Conservation (phyloP, 176 grass and related monocot species). For the Otatea glauca region DNA sequence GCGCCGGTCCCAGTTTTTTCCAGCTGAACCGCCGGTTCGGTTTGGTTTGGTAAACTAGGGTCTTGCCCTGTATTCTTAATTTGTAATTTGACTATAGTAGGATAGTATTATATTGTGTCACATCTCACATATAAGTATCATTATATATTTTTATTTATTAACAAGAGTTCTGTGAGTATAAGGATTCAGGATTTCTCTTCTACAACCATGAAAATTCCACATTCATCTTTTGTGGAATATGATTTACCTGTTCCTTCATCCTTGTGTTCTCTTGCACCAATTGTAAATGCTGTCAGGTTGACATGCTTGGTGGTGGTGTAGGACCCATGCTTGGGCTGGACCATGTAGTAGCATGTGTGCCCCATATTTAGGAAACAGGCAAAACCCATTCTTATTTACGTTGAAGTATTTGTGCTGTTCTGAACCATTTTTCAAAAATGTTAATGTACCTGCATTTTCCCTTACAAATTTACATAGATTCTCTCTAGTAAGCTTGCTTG, state of each 20-base stretch:
- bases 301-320: not conserved
- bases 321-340: not conserved
- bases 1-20: no score
- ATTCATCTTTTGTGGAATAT: conserved; percentile 32
- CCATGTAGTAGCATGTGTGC: not conserved
- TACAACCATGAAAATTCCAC: not conserved
- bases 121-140: not conserved
- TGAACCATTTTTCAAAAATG: conserved; percentile 6
- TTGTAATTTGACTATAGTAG: not conserved
- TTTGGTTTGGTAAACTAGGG: no score
- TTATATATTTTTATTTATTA: not conserved
- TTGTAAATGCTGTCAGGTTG: not conserved
- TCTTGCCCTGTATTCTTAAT: no score
- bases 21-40: no score
- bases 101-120: not conserved
- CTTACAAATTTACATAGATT: not conserved
- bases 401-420: not conserved
- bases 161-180: not conserved
- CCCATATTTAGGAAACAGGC: not conserved
- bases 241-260: conserved; percentile 12
- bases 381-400: conserved; percentile 22
- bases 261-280: conserved; percentile 12
- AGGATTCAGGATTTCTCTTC: not conserved
- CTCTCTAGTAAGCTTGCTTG: not conserved
- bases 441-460: not conserved